Percentiles rank a stretch among this genome's conserved stretches.
Conservation (phyloP, 768 basidiomycete genomes). For the Mycena albidolilacea region DNA sequence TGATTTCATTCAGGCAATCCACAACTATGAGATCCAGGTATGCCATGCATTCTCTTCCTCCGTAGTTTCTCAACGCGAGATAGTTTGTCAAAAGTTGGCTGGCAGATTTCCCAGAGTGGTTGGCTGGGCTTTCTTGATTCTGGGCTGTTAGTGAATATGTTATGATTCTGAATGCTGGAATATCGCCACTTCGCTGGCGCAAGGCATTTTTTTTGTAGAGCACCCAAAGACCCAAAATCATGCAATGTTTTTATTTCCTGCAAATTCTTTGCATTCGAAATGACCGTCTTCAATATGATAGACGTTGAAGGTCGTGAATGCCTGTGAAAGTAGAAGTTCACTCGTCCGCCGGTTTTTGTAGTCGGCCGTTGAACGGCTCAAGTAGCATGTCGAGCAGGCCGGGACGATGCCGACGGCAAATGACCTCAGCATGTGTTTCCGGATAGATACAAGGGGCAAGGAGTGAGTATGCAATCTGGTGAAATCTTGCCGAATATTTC, state of each 20-base stretch:
- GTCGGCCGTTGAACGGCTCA: background rate
- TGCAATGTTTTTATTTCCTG: background rate
- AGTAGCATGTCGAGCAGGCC: no score
- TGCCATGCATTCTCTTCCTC: background rate
- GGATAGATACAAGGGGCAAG: no score
- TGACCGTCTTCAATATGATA: background rate
- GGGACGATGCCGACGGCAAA: no score
- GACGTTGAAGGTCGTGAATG: background rate
- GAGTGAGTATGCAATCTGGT: no score
- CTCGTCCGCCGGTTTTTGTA: background rate
- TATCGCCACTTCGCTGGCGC: slow-evolving; percentile 2
- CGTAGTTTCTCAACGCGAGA: background rate
- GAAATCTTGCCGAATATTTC: no score
- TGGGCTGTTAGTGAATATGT: slow-evolving; percentile 1
- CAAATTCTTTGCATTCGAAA: slow-evolving; percentile 4
- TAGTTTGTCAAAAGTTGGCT: slow-evolving; percentile 33
- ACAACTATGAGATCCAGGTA: slow-evolving; percentile 31
- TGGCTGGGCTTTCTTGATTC: slow-evolving; percentile 10
- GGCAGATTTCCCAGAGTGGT: slow-evolving; percentile 32
- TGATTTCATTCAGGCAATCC: slow-evolving; percentile 30
- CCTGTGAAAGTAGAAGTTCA: background rate
- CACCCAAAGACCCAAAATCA: background rate
- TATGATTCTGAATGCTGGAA: slow-evolving; percentile 1
- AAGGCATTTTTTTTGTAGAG: background rate
- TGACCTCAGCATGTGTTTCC: no score